Conservation (phyloP, 1,139 yeast species). For the Diutina neorugosa region DNA sequence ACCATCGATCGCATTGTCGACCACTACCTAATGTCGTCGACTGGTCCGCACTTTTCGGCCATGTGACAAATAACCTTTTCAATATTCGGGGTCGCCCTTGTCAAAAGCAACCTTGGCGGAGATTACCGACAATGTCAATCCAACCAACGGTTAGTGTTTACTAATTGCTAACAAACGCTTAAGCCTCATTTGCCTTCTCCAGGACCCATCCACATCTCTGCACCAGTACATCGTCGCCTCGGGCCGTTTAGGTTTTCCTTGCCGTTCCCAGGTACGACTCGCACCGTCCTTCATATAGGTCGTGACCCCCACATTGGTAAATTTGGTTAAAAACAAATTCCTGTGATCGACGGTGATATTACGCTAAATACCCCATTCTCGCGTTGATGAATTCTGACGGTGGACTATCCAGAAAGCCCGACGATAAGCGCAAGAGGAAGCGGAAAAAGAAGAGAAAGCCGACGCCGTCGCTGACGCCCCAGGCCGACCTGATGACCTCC, state of each 20-base stretch:
- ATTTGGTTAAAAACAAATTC: neutral
- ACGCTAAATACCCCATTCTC: neutral
- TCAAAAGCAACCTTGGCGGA: neutral
- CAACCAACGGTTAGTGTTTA: no score
- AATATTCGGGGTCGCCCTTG: neutral
- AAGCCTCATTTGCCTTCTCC: no score
- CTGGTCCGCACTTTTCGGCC: neutral
- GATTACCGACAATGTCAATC: neutral
- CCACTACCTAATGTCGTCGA: neutral
- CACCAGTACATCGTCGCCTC: neutral
- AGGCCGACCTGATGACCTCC: neutral
- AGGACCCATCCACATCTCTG: no score
- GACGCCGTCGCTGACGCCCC: neutral
- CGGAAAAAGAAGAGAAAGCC: constrained; percentile 1
- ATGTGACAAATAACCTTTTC: neutral
- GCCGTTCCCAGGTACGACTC: neutral
- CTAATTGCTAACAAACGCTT: no score
- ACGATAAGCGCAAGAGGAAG: constrained; percentile 1
- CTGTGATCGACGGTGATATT: neutral
- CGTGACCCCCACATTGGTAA: neutral
- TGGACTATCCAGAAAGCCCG: constrained; percentile 4
- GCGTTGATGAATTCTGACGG: constrained; percentile 4
- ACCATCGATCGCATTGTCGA: no score
- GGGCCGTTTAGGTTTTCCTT: neutral
- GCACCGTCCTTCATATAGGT: neutral